Evolutionary conservation across 2,329 filamentous ascomycete genomes (phyloP).

Genomic region (Epichloe amarillans): DNA sequence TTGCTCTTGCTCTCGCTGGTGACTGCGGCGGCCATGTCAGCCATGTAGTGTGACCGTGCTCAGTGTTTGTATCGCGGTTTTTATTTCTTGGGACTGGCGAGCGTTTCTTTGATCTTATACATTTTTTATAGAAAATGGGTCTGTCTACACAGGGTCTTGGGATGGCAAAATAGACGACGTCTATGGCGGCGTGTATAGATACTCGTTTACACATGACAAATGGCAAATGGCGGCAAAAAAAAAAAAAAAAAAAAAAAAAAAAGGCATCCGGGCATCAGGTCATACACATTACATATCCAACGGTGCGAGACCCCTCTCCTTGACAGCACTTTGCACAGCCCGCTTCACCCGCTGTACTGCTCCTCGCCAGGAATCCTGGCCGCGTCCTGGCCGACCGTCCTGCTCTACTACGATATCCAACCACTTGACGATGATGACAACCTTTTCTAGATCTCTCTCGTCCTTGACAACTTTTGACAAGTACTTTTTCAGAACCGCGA

Average conservation of each 20-base stretch:
- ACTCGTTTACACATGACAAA: background rate
- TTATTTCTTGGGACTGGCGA: background rate
- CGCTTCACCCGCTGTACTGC: slow-evolving; percentile 31
- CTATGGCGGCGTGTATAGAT: no score
- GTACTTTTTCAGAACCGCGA: slow-evolving; percentile 61
- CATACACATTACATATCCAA: slow-evolving; percentile 25
- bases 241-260: background rate
- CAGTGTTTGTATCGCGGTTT: background rate
- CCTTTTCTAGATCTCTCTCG: slow-evolving; percentile 69
- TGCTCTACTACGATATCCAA: slow-evolving; percentile 42
- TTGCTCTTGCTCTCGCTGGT: background rate
- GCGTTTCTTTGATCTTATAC: background rate
- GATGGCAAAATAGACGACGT: no score
- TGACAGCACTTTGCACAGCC: slow-evolving; percentile 41
- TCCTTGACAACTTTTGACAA: slow-evolving; percentile 57
- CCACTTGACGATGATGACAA: slow-evolving; percentile 57
- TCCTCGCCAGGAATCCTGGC: slow-evolving; percentile 31
- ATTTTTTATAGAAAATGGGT: background rate
- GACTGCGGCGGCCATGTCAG: background rate
- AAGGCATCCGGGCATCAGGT: background rate
- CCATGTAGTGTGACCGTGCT: background rate
- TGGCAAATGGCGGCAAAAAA: background rate
- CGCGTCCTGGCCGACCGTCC: slow-evolving; percentile 22
- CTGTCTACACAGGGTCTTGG: no score
- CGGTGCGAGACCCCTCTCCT: slow-evolving; percentile 42